Conservation (phyloP, 805 yeast genomes). For the Ogataea nakhonphanomensis region DNA sequence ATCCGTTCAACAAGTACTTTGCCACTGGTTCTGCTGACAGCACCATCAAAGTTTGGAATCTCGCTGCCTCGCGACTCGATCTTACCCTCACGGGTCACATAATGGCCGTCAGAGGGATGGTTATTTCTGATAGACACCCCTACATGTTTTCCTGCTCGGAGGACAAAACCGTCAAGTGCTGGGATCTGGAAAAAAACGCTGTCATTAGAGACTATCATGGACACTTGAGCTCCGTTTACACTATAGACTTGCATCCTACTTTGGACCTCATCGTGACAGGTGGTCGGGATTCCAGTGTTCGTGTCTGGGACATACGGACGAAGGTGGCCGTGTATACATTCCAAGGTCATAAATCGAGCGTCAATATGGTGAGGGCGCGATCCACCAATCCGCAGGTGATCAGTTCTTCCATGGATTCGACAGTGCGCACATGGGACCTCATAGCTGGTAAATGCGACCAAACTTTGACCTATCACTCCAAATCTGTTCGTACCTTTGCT, state of each 20-base stretch:
- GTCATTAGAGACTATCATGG: slow-evolving; percentile 89
- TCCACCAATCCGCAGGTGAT: slow-evolving; percentile 81
- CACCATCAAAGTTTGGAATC: slow-evolving; percentile 88
- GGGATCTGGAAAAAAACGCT: slow-evolving; percentile 90
- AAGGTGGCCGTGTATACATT: slow-evolving; percentile 70
- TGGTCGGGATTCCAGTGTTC: slow-evolving; percentile 80
- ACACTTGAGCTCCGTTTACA: slow-evolving; percentile 84
- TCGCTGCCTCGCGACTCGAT: slow-evolving; percentile 64
- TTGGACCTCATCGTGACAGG: slow-evolving; percentile 81
- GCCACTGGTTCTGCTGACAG: slow-evolving; percentile 89
- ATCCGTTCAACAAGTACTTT: slow-evolving; percentile 87
- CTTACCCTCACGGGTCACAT: slow-evolving; percentile 86
- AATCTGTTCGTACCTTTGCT: slow-evolving; percentile 71
- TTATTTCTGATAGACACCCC: slow-evolving; percentile 72
- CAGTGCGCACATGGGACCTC: slow-evolving; percentile 87
- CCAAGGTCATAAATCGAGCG: slow-evolving; percentile 76
- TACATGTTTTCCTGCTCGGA: slow-evolving; percentile 90
- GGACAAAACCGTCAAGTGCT: slow-evolving; percentile 88
- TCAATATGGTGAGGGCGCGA: slow-evolving; percentile 65
- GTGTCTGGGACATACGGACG: slow-evolving; percentile 93
- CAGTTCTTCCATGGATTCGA: slow-evolving; percentile 79
- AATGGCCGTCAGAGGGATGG: slow-evolving; percentile 80
- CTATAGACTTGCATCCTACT: slow-evolving; percentile 84
- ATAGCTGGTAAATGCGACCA: slow-evolving; percentile 70
- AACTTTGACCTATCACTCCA: slow-evolving; percentile 80